Percentiles rank a stretch among this genome's conserved stretches.
Conservation (phyloP, 2,329 filamentous ascomycete species). For the Bipolaris zeicola region DNA sequence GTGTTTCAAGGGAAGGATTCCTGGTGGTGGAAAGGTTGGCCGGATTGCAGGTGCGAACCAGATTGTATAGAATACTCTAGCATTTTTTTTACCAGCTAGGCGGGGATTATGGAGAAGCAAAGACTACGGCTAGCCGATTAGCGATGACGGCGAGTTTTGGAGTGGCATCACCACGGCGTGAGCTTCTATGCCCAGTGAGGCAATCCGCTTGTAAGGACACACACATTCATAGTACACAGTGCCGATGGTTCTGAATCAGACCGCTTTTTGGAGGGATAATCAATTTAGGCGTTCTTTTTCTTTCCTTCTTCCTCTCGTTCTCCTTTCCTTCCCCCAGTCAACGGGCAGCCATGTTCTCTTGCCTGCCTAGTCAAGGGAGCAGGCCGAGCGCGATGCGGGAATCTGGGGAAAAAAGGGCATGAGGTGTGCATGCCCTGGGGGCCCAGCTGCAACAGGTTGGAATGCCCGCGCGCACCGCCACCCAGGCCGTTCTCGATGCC, state of each 20-base stretch:
- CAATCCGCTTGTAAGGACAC: conserved; percentile 14
- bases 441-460: not conserved
- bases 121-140: conserved; percentile 21
- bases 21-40: conserved; percentile 4
- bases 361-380: not conserved
- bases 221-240: not conserved
- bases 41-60: conserved; percentile 3
- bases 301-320: not conserved
- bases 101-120: conserved; percentile 17
- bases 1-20: not conserved
- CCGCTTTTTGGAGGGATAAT: conserved; percentile 21
- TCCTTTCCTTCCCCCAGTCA: not conserved
- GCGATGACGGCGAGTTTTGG: conserved; percentile 24
- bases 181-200: conserved; percentile 24
- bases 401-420: conserved; percentile 29
- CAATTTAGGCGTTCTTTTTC: not conserved
- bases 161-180: conserved; percentile 36
- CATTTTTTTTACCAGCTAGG: conserved; percentile 4
- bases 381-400: conserved; percentile 5
- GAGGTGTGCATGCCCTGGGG: not conserved
- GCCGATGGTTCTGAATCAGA: conserved; percentile 22
- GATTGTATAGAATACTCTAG: not conserved
- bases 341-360: not conserved
- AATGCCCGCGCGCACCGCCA: conserved; percentile 23
- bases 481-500: conserved; percentile 25